A percentile compares a stretch with the other conserved stretches of the same genome.
Conservation (phyloP, 371 early-diverging fungal species). For the Syncephalastrum racemosum region DNA sequence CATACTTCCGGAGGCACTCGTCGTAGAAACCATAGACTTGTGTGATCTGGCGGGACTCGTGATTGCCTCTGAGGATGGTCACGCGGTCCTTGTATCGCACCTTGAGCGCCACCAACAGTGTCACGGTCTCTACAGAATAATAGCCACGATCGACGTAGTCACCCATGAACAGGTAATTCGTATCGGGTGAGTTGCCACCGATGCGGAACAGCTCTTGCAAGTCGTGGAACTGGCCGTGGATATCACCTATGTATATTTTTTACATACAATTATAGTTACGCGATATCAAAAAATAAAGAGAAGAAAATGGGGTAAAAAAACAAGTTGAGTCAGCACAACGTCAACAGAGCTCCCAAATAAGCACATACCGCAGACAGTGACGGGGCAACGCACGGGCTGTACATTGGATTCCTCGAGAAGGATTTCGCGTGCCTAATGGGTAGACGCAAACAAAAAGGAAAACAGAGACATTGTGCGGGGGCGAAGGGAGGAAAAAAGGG, state of each 20-base stretch:
- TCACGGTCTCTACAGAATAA: conserved; percentile 97
- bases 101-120: conserved; percentile 92
- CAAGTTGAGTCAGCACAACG: not conserved
- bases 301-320: conserved; percentile 2
- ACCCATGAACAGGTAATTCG: conserved; percentile 99
- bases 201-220: conserved; percentile 97
- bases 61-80: conserved; percentile 98
- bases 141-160: conserved; percentile 99
- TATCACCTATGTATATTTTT: conserved; percentile 58
- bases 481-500: conserved; percentile 2
- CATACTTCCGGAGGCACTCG: conserved; percentile 93
- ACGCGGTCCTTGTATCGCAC: conserved; percentile 97
- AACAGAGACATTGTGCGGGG: conserved; percentile 10
- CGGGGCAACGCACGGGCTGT: conserved; percentile 93
- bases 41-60: conserved; percentile 98
- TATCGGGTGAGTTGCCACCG: conserved; percentile 96
- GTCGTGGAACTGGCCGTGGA: conserved; percentile 99
- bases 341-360: no score
- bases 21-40: conserved; percentile 99
- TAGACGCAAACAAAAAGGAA: conserved; percentile 1
- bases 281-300: not conserved
- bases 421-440: conserved; percentile 82
- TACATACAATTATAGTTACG: no score
- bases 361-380: conserved; percentile 89
- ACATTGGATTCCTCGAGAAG: conserved; percentile 95